Base-by-base conservation (phyloP, 1,139 yeast genomes). In the Keqinozyma sinolaborantium region DNA sequence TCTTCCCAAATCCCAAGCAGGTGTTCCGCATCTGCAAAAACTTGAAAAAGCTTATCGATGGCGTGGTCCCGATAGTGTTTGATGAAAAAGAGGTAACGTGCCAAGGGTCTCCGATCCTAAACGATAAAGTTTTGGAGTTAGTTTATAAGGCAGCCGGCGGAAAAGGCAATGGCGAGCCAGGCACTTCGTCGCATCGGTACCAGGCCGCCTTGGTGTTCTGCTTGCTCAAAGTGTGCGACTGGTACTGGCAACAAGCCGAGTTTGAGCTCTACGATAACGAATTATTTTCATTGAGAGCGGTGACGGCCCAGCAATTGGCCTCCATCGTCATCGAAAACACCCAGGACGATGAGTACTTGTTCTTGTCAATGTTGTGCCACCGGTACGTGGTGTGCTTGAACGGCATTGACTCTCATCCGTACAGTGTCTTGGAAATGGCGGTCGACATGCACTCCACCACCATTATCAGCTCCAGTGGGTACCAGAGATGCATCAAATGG, bases 401-500 rank as follows among this genome's bases (percentile, higher is more conserved):
- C 47, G 85, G 79, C 31, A 67, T 56, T 19, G 90, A 83, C 44
- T 57, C 78, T 2, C 62, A 55, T 5, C 90, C 95, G 0, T 60
- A 69, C 12, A 82, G 77, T 54, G 95, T 88, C 0, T 62, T 87
- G 44, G 96, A 87, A 51, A 54, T 86, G 49, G 95, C 95, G 0
- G 90, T 85, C 16, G 95, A 87, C 52, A 77, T 80, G 74, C 95
- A 87, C 48, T 77, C 86, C 8, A 82, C 92, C 10, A 69, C 73
- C 13, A 80, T 86, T 13, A 84, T 87, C 47, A 79, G 87, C 0
- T 77, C 94, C 0, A 62, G 83, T 3, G 95, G 95, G 0, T 87
- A 78, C 54, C 95, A 87, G 56, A 64, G 95, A 36, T 85, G 95
- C 60, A 74, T 85, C 50, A 79, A 81, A 45, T 87, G 95, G 95